phyloP scores from a whole-genome alignment of 192 early-diverging fungal genomes.

The Chytriomyces sp. region DNA sequence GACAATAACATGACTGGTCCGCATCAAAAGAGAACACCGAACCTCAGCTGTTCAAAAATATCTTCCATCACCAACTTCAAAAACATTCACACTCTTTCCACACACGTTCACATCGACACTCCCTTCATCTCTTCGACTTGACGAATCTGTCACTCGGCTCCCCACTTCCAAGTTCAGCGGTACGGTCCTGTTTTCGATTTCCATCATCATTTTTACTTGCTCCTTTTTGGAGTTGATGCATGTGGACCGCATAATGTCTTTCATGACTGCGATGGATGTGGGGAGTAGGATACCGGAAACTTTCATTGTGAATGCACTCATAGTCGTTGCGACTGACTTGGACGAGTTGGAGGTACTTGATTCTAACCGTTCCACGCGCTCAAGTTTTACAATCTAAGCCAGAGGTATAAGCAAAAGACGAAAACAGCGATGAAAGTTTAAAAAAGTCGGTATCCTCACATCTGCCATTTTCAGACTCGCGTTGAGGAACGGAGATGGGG shows the following conservation, averaged over 20 bases:
- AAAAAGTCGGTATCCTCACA: neutral
- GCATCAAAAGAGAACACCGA: neutral
- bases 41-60: neutral
- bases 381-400: conserved; percentile 14
- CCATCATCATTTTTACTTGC: neutral
- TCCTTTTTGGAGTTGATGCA: neutral
- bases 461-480: conserved; percentile 19
- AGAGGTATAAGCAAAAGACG: neutral
- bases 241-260: neutral
- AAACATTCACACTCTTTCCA: neutral
- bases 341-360: neutral
- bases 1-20: conserved; percentile 13
- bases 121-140: neutral
- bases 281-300: conserved; percentile 3
- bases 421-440: neutral
- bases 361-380: conserved; percentile 4
- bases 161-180: neutral
- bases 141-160: neutral
- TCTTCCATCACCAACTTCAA: neutral
- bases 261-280: neutral
- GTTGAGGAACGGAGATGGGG: conserved; percentile 26
- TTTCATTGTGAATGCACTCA: neutral
- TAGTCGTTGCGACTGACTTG: neutral
- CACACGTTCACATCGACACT: neutral
- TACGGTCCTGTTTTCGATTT: neutral